These are phyloP conservation scores for Triticum aestivum DNA, from an alignment of 176 grass and related monocot species.

Conservation along the genomic window IWGSC_CS_RefSeq_v2.1 NC_057802.1:423673754-423674253, in stretches of 20 bases:
- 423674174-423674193: slow-evolving; percentile 98
- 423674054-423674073: slow-evolving; percentile 83
- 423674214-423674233: neutral
- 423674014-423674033: slow-evolving; percentile 12
- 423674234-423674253: neutral
- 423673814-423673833: slow-evolving; percentile 58
- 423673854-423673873: slow-evolving; percentile 73
- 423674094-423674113: slow-evolving; percentile 93
- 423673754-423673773: slow-evolving; percentile 98
- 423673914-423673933: slow-evolving; percentile 14
- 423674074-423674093: slow-evolving; percentile 90
- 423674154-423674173: slow-evolving; percentile 89
- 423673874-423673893: slow-evolving; percentile 77
- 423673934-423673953: slow-evolving; percentile 14
- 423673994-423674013: slow-evolving; percentile 5
- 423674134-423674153: slow-evolving; percentile 83
- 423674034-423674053: slow-evolving; percentile 23
- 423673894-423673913: slow-evolving; percentile 89
- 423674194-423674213: slow-evolving; percentile 70
- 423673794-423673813: slow-evolving; percentile 77
- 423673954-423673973: neutral
- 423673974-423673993: slow-evolving; percentile 14
- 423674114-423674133: slow-evolving; percentile 91
- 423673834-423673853: slow-evolving; percentile 95
- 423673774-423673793: slow-evolving; percentile 95